Evolutionary conservation across 2,329 filamentous ascomycete genomes (phyloP).

Genomic region (Tolypocladium amazonense): DNA sequence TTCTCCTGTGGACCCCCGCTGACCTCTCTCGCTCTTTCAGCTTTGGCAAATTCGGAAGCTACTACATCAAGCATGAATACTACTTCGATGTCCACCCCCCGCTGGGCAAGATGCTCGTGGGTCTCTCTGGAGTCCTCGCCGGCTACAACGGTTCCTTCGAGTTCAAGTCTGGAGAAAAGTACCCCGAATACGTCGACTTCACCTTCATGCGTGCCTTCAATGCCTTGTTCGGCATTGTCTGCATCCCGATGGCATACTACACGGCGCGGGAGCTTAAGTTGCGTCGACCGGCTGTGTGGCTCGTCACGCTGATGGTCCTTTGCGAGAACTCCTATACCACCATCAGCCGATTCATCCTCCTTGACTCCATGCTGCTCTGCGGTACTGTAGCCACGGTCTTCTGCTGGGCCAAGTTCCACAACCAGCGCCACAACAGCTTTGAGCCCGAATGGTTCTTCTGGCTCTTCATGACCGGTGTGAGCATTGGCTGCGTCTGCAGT

Average conservation of each 20-base stretch:
- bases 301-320: slow-evolving; percentile 91
- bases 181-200: slow-evolving; percentile 89
- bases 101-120: slow-evolving; percentile 96
- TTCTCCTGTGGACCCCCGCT: background rate
- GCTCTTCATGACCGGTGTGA: slow-evolving; percentile 87
- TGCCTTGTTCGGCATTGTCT: slow-evolving; percentile 84
- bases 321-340: slow-evolving; percentile 99
- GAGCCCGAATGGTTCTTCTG: slow-evolving; percentile 88
- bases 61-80: slow-evolving; percentile 98
- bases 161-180: slow-evolving; percentile 96
- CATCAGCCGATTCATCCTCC: slow-evolving; percentile 93
- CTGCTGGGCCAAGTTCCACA: slow-evolving; percentile 96
- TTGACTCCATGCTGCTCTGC: slow-evolving; percentile 97
- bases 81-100: slow-evolving; percentile 92
- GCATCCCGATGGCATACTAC: slow-evolving; percentile 88
- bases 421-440: slow-evolving; percentile 75
- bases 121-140: slow-evolving; percentile 87
- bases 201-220: slow-evolving; percentile 99
- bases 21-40: slow-evolving; percentile 28
- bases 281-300: slow-evolving; percentile 79
- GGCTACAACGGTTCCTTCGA: slow-evolving; percentile 99
- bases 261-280: slow-evolving; percentile 88
- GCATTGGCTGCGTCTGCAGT: slow-evolving; percentile 95
- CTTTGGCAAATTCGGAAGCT: slow-evolving; percentile 96
- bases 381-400: slow-evolving; percentile 97